Percentiles rank a stretch among this genome's conserved stretches.
These are phyloP conservation scores for Termitomyces sp. DNA, from an alignment of 768 basidiomycete species.

Conservation along the genomic window DNA sequence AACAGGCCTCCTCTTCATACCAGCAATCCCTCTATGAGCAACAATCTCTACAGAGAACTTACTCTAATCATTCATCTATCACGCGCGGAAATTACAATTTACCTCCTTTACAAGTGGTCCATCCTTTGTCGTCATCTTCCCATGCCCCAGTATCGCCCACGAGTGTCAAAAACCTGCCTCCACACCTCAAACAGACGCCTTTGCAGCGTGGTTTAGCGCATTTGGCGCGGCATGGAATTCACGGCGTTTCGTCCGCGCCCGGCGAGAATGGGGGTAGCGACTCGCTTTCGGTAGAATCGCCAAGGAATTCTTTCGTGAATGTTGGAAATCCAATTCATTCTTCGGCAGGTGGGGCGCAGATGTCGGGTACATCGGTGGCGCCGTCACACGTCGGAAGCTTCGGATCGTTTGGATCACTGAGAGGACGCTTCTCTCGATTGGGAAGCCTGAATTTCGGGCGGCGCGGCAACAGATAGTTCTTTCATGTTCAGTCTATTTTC, in stretches of 20 bases:
- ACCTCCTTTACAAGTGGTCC: conserved; percentile 50
- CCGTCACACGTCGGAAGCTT: conserved; percentile 61
- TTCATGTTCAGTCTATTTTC: conserved; percentile 11
- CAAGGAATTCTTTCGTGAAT: conserved; percentile 72
- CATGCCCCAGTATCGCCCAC: conserved; percentile 34
- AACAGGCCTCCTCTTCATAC: conserved; percentile 35
- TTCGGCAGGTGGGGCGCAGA: conserved; percentile 28
- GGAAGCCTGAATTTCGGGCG: conserved; percentile 71
- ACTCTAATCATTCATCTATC: conserved; percentile 38
- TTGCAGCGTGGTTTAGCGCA: conserved; percentile 79
- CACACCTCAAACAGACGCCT: conserved; percentile 57
- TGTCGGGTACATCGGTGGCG: conserved; percentile 54
- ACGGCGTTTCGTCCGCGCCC: conserved; percentile 74
- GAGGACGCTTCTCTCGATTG: conserved; percentile 71
- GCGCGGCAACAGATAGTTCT: conserved; percentile 24
- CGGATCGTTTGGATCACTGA: conserved; percentile 56
- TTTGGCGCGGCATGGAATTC: conserved; percentile 78
- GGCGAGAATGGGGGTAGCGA: conserved; percentile 57
- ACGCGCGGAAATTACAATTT: conserved; percentile 39
- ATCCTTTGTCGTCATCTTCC: conserved; percentile 41
- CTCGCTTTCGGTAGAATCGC: conserved; percentile 60
- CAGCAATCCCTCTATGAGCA: conserved; percentile 45
- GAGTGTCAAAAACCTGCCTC: conserved; percentile 18
- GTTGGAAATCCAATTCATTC: conserved; percentile 50
- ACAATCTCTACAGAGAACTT: conserved; percentile 39